Conservation (phyloP, 495 filamentous ascomycete species). For the Amorphotheca resinae region DNA sequence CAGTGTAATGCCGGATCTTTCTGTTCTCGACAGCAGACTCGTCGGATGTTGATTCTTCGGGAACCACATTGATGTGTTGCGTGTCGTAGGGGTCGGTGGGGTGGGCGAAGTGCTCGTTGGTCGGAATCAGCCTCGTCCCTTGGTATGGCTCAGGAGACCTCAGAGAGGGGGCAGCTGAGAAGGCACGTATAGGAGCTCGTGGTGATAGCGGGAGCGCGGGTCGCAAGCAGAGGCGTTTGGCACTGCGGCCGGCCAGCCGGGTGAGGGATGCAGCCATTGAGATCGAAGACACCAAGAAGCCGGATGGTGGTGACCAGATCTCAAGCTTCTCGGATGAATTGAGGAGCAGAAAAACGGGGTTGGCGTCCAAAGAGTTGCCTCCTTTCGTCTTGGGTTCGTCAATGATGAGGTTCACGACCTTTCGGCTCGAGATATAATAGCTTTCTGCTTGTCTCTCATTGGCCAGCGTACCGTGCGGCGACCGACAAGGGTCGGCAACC, state of each 20-base stretch:
- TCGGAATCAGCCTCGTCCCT: conserved; percentile 55
- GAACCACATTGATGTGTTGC: conserved; percentile 28
- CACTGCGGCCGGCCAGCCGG: conserved; percentile 42
- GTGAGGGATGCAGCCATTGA: conserved; percentile 31
- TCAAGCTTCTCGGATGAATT: conserved; percentile 10
- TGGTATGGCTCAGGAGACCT: conserved; percentile 44
- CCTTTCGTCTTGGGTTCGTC: background rate
- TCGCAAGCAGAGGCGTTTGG: conserved; percentile 39
- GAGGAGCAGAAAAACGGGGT: background rate
- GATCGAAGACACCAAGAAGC: conserved; percentile 6
- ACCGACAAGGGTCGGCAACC: too few relatives aligned
- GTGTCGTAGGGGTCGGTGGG: conserved; percentile 34
- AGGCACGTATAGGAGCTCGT: conserved; percentile 37
- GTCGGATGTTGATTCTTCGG: conserved; percentile 38
- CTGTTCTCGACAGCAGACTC: conserved; percentile 42
- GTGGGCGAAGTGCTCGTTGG: conserved; percentile 48
- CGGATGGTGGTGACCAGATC: conserved; percentile 12
- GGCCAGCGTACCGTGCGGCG: too few relatives aligned
- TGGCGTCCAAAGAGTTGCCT: background rate
- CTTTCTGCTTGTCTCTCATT: too few relatives aligned
- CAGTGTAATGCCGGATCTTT: conserved; percentile 97
- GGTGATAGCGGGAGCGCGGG: conserved; percentile 16
- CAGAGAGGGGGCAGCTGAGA: conserved; percentile 56
- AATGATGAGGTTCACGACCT: conserved; percentile 8
- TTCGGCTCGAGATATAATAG: background rate